A percentile compares a stretch with the other conserved stretches of the same genome.
These are phyloP conservation scores for Pezicula carpinea DNA, from an alignment of 2,329 filamentous ascomycete genomes.

Conservation along the genomic window DNA sequence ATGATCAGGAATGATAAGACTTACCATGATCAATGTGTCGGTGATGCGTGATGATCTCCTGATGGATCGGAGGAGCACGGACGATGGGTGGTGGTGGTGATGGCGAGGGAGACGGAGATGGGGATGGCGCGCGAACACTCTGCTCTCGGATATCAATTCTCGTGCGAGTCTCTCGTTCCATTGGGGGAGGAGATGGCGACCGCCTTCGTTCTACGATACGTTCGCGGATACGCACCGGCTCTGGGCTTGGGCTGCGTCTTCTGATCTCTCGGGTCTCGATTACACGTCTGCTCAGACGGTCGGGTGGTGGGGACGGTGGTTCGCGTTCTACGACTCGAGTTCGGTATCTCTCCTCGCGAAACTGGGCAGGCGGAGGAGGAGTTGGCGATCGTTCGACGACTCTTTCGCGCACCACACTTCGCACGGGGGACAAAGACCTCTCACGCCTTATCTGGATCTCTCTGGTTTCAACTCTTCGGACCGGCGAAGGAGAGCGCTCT, in stretches of 20 bases:
- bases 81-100: constrained; percentile 54
- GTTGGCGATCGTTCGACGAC: not conserved
- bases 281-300: not conserved
- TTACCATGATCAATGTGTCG: constrained; percentile 81
- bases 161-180: constrained; percentile 23
- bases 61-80: constrained; percentile 73
- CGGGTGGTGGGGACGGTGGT: not conserved
- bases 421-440: not conserved
- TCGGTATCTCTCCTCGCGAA: constrained; percentile 1
- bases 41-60: constrained; percentile 79
- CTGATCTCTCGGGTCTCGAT: constrained; percentile 2
- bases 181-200: constrained; percentile 21
- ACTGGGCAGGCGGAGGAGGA: not conserved
- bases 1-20: constrained; percentile 20
- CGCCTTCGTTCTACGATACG: constrained; percentile 23
- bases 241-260: not conserved
- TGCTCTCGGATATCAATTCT: constrained; percentile 20
- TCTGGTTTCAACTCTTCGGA: constrained; percentile 2
- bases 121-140: constrained; percentile 16
- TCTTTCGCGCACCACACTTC: not conserved
- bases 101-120: constrained; percentile 14
- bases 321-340: constrained; percentile 1
- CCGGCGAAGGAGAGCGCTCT: constrained; percentile 4
- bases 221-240: constrained; percentile 18
- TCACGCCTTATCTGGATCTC: not conserved